Evolutionary conservation across 805 yeast species (phyloP).

Genomic region (Saccharomycopsis sp.): DNA sequence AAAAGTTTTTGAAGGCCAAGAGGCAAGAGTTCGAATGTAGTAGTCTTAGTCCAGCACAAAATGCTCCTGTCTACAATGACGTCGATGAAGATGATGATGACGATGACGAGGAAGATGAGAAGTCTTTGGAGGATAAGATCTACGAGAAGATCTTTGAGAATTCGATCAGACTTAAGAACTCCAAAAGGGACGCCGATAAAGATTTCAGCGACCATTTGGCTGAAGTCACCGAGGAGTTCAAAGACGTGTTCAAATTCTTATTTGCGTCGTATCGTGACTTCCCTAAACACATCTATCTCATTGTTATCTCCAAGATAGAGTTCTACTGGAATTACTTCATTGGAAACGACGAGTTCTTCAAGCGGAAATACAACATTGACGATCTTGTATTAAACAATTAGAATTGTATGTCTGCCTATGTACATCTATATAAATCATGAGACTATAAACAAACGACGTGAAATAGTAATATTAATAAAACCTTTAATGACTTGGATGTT

Average conservation of each 20-base stretch:
- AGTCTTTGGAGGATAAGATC: slow-evolving; percentile 9
- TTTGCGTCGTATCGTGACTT: slow-evolving; percentile 16
- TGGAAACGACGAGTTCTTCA: slow-evolving; percentile 14
- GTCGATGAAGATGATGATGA: slow-evolving; percentile 18
- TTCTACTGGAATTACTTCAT: slow-evolving; percentile 19
- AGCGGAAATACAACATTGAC: background rate
- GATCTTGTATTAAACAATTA: background rate
- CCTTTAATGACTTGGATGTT: background rate
- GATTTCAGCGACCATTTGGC: slow-evolving; percentile 13
- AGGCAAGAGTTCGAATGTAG: slow-evolving; percentile 5
- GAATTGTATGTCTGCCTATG: background rate
- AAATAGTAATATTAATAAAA: background rate
- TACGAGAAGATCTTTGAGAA: slow-evolving; percentile 11
- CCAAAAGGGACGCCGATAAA: slow-evolving; percentile 13
- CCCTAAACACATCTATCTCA: slow-evolving; percentile 14
- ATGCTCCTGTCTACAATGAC: background rate
- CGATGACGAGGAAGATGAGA: slow-evolving; percentile 23
- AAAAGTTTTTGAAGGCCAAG: slow-evolving; percentile 10
- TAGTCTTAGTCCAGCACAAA: background rate
- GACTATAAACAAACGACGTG: background rate
- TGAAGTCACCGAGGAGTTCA: slow-evolving; percentile 19
- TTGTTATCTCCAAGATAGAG: slow-evolving; percentile 7
- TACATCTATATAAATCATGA: too few species aligned
- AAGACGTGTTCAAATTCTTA: slow-evolving; percentile 18
- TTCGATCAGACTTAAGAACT: slow-evolving; percentile 11